Conservation (phyloP, 257 asterid genomes). For the Primulina tabacum region DNA sequence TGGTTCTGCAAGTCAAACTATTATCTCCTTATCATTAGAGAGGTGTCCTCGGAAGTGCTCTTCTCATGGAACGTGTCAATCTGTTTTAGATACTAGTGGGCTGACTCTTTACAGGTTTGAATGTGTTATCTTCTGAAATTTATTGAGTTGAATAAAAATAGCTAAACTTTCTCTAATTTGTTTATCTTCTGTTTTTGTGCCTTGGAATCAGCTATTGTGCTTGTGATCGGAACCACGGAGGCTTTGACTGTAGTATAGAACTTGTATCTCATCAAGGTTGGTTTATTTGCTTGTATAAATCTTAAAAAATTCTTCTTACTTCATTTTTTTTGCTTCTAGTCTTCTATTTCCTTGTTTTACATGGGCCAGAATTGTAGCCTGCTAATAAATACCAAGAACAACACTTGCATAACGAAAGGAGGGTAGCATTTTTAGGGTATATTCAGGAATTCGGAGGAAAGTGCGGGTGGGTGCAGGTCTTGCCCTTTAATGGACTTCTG, state of each 20-base stretch:
- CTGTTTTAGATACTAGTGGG: slow-evolving; percentile 67
- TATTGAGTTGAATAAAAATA: slow-evolving; percentile 3
- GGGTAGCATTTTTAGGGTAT: background rate
- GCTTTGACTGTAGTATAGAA: slow-evolving; percentile 86
- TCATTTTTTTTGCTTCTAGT: slow-evolving; percentile 5
- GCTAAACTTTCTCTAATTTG: background rate
- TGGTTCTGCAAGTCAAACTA: slow-evolving; percentile 38
- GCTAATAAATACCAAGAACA: background rate
- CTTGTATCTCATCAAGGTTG: slow-evolving; percentile 80
- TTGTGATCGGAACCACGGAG: slow-evolving; percentile 90
- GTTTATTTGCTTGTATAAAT: slow-evolving; percentile 12
- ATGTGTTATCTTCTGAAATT: slow-evolving; percentile 6
- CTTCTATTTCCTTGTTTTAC: background rate
- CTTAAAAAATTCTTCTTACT: background rate
- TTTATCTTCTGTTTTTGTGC: slow-evolving; percentile 20
- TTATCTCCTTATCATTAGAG: slow-evolving; percentile 67
- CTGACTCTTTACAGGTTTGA: slow-evolving; percentile 71
- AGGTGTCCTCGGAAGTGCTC: slow-evolving; percentile 89
- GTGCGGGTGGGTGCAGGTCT: too few species aligned
- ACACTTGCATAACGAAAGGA: background rate
- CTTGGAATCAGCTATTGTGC: slow-evolving; percentile 61
- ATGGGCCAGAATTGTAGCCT: background rate
- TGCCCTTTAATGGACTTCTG: background rate
- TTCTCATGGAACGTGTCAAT: slow-evolving; percentile 71
- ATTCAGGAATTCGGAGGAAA: background rate